These are phyloP conservation scores for Lavandula angustifolia DNA, from an alignment of 257 asterid species.

Conservation along the genomic window DNA sequence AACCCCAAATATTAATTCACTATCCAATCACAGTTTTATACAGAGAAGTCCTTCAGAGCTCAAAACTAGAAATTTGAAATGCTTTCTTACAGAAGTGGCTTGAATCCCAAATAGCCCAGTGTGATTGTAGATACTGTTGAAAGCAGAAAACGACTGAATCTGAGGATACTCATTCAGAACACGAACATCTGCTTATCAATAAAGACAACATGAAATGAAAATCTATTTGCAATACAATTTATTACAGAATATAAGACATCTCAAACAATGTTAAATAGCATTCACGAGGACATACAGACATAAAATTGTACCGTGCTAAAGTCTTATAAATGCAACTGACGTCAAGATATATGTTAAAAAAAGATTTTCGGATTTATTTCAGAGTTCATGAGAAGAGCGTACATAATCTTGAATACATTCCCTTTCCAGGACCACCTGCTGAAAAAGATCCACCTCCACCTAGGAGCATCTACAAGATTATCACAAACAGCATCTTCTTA, in stretches of 20 bases:
- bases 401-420: conserved; percentile 93
- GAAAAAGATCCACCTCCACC: conserved; percentile 99
- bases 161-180: conserved; percentile 81
- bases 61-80: conserved; percentile 12
- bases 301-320: neutral
- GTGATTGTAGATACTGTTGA: conserved; percentile 71
- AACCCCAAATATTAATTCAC: neutral
- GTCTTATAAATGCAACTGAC: conserved; percentile 7
- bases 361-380: conserved; percentile 23
- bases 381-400: conserved; percentile 37
- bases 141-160: conserved; percentile 79
- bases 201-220: conserved; percentile 25
- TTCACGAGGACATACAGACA: neutral
- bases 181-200: conserved; percentile 60
- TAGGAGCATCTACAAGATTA: conserved; percentile 76
- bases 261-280: neutral
- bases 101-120: conserved; percentile 90
- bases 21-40: conserved; percentile 9
- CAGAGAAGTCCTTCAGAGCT: conserved; percentile 21
- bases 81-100: conserved; percentile 69
- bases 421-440: conserved; percentile 99
- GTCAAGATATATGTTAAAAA: conserved; percentile 5
- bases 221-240: conserved; percentile 11
- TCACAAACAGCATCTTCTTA: conserved; percentile 28
- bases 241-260: conserved; percentile 1